Conservation (phyloP, 352 stramenopile species). For the Pythium coloratum region DNA sequence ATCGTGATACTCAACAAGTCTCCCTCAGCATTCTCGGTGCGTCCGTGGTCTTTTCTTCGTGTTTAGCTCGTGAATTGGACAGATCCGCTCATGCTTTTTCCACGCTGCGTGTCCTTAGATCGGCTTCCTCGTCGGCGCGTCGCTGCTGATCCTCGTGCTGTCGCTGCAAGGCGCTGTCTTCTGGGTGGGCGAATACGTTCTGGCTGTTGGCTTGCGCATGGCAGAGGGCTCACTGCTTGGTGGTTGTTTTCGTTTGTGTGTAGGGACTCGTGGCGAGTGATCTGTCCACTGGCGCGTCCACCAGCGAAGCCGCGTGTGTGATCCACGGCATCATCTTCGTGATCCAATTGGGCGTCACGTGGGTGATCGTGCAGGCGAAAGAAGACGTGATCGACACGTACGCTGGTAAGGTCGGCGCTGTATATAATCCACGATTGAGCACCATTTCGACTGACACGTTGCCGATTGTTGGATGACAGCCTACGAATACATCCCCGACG, state of each 20-base stretch:
- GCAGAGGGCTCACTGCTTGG: background rate
- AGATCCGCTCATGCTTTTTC: constrained; percentile 10
- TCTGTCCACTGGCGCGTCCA: constrained; percentile 30
- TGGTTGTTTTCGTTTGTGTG: background rate
- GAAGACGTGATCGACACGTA: constrained; percentile 87
- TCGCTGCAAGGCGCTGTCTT: constrained; percentile 70
- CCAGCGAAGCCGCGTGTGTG: constrained; percentile 45
- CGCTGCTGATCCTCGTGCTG: constrained; percentile 60
- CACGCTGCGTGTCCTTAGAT: constrained; percentile 40
- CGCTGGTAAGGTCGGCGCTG: constrained; percentile 41
- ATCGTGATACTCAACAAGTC: constrained; percentile 82
- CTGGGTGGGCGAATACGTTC: constrained; percentile 39
- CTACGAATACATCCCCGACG: constrained; percentile 84
- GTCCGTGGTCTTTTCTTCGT: constrained; percentile 11
- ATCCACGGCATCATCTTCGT: constrained; percentile 61
- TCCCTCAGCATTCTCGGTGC: constrained; percentile 75
- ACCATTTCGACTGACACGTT: background rate
- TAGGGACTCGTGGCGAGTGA: constrained; percentile 19
- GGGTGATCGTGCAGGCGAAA: constrained; percentile 66
- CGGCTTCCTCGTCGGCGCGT: constrained; percentile 70
- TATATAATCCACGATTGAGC: no score
- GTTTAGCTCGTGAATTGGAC: background rate
- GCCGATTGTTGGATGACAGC: constrained; percentile 29
- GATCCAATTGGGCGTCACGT: constrained; percentile 62
- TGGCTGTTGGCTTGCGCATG: background rate